Evolutionary conservation across 2,329 filamentous ascomycete genomes (phyloP), one percentile per base, ranked within the genome.

Genomic region (Fusarium subglutinans): DNA sequence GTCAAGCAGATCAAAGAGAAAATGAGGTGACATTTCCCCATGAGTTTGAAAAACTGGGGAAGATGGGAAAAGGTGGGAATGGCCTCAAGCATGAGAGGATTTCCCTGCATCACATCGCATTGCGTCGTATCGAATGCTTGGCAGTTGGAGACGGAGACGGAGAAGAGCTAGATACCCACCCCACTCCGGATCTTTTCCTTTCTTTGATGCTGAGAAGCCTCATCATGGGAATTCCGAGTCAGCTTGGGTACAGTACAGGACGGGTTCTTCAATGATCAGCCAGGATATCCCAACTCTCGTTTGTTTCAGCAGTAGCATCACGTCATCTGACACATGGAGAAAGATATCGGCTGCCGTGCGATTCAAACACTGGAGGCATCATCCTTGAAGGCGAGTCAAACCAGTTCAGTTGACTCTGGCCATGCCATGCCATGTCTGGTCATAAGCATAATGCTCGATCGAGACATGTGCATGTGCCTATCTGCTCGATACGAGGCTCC

Each of bases 311-410:
- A 43, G 38, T 26, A 35, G 28, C 54, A 64, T 65, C 69, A 70
- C 67, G 67, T 70, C 67, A 70, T 70, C 40, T 57, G 57, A 63
- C 58, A 71, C 41, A 44, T 55, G 67, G 57, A 20, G 35, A 51
- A 30, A 55, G 38, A 58, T 35, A 47, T 48, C 40, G 33, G 22
- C 55, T 58, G 41, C 35, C 14, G 45, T 47, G 14, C 15, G 24
- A 48, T 47, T 47, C 47, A 67, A 37, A 35, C 53, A 38, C 26
- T 55, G 50, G 56, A 68, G 47, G 47, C 60, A 67, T 72, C 12
- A 74, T 64, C 71, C 71, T 69, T 63, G 68, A 38, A 50, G 44
- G 26, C 28, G 57, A 54, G 35, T 57, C 33, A 63, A 63, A 15
- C 38, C 30, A 48, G 38, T 54, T 54, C 35, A n/a, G 24, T 54